Base-by-base conservation (phyloP, 108 stramenopile species). In the Schizochytrium sp. region DNA sequence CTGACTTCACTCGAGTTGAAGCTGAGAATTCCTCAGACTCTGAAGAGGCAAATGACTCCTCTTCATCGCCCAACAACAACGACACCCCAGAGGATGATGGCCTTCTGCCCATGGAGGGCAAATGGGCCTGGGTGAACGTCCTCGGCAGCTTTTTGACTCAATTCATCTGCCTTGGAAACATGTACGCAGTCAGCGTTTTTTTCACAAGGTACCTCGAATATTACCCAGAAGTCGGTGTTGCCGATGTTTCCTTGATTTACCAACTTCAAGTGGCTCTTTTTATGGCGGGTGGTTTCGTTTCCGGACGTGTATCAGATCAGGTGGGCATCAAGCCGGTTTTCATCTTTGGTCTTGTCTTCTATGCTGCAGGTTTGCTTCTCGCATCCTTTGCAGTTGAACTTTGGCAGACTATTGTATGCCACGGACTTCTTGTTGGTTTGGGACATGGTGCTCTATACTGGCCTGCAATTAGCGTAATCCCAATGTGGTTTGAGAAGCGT, bases 401-500 rank as follows among this genome's bases (percentile, higher is more conserved):
- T 17, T 55, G 50, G 76, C 47, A 49, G 47, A 2, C 55, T 2
- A 40, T 83, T 53, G 55, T 83, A 55, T 38, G 28, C 5, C 76
- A 83, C 40, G 76, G 76, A n/a, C 76, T 83, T 40, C 76, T 83
- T 40, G 47, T 49, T 28, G 76, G 76, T 40, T n/a, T 83, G 50
- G 76, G 76, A 0, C 53, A 55, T 28, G 76, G 76, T 38, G 49
- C 50, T 38, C 28, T 83, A 40, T 83, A 83, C 47, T 83, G 76
- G 76, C 76, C 76, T 40, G 76, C 76, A 12, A 55, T 83, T 1
- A 83, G 50, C 50, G 76, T 83, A 38, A n/a, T 83, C n/a, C 76
- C 76, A 17, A 83, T 83, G 76, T 83, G 76, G 76, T 83, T 83
- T 53, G 76, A 83, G 5, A 83, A 83, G 3, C 47, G 76, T 10